Conservation (phyloP, 306 rosid genomes). For the Rubus idaeus region DNA sequence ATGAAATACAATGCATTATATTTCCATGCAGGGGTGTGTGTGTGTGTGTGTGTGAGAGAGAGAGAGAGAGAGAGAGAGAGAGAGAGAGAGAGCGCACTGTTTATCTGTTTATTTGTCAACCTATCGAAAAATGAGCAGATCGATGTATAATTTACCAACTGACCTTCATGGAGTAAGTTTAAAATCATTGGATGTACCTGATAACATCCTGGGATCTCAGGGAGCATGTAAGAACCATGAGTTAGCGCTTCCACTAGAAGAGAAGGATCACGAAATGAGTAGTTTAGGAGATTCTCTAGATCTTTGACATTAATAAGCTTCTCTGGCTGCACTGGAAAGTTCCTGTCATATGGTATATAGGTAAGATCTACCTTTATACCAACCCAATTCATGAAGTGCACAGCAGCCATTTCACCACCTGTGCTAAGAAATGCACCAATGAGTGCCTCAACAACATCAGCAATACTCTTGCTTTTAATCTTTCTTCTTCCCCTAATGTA, state of each 20-base stretch:
- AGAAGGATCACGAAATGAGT: slow-evolving; percentile 51
- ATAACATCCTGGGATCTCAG: slow-evolving; percentile 75
- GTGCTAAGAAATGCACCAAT: slow-evolving; percentile 76
- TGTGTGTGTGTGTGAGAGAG: background rate
- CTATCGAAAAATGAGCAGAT: background rate
- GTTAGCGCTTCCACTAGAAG: slow-evolving; percentile 82
- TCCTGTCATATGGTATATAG: slow-evolving; percentile 38
- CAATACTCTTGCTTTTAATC: slow-evolving; percentile 49
- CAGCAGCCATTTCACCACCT: slow-evolving; percentile 69
- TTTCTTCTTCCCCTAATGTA: slow-evolving; percentile 46
- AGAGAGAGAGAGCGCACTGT: background rate
- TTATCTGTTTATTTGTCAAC: background rate
- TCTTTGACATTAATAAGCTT: slow-evolving; percentile 43
- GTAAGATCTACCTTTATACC: slow-evolving; percentile 62
- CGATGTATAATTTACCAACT: background rate
- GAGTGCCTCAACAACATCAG: slow-evolving; percentile 90
- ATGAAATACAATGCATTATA: background rate
- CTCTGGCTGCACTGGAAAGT: slow-evolving; percentile 32
- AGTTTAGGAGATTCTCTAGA: slow-evolving; percentile 55
- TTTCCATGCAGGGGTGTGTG: background rate
- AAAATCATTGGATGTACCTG: slow-evolving; percentile 46
- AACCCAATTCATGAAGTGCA: slow-evolving; percentile 61
- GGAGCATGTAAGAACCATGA: slow-evolving; percentile 90
- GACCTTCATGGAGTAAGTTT: background rate
- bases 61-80: no score